Evolutionary conservation across 306 rosid species (phyloP).

Genomic region (Prunus kanzakura): DNA sequence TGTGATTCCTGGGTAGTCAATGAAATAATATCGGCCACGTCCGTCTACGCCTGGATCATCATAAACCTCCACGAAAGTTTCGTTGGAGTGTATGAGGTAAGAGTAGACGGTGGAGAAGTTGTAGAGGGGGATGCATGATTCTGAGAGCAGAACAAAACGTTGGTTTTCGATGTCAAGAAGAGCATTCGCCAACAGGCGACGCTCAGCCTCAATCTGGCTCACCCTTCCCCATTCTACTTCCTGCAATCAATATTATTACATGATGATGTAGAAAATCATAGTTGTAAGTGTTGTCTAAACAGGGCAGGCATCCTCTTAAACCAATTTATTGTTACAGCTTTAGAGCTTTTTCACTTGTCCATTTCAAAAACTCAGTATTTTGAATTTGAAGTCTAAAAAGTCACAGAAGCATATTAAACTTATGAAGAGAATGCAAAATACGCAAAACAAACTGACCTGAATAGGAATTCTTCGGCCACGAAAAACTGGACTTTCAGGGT

Average conservation of each 20-base stretch:
- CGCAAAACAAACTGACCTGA: slow-evolving; percentile 49
- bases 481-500: slow-evolving; percentile 52
- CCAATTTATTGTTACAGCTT: too few species aligned
- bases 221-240: slow-evolving; percentile 17
- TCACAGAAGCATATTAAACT: not conserved
- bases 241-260: not conserved
- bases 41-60: slow-evolving; percentile 26
- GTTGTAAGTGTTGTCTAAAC: not conserved
- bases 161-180: slow-evolving; percentile 26
- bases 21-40: slow-evolving; percentile 16
- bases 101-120: slow-evolving; percentile 24
- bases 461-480: slow-evolving; percentile 71
- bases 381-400: too few species aligned
- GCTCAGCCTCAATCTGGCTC: slow-evolving; percentile 17
- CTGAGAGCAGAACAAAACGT: slow-evolving; percentile 22
- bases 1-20: slow-evolving; percentile 17
- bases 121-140: slow-evolving; percentile 24
- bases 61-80: slow-evolving; percentile 14
- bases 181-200: slow-evolving; percentile 16
- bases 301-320: too few species aligned
- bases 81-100: slow-evolving; percentile 4
- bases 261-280: too few species aligned
- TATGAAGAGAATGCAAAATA: not conserved
- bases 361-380: not conserved
- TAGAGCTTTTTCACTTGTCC: not conserved